Conservation (phyloP, 179 eudicot genomes). For the Patellifolia procumbens region DNA sequence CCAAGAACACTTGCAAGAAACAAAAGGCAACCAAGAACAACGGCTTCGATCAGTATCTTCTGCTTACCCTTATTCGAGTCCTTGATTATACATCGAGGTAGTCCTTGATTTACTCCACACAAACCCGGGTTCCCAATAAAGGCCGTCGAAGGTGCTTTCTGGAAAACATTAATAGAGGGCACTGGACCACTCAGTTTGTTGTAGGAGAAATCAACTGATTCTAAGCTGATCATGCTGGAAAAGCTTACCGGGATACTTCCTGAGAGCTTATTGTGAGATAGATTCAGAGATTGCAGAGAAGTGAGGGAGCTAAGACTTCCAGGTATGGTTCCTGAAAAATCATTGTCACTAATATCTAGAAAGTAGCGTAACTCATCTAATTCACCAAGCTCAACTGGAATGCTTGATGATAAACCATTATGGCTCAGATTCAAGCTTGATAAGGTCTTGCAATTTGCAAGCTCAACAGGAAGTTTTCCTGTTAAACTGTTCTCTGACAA, state of each 20-base stretch:
- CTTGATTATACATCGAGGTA: constrained; percentile 18
- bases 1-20: constrained; percentile 17
- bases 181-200: constrained; percentile 55
- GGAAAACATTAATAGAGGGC: constrained; percentile 39
- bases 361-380: constrained; percentile 32
- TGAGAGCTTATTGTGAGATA: constrained; percentile 58
- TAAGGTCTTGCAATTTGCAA: constrained; percentile 42
- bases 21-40: constrained; percentile 12
- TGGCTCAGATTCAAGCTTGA: constrained; percentile 51
- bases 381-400: constrained; percentile 49
- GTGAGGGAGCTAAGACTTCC: constrained; percentile 39
- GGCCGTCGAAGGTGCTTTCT: constrained; percentile 10
- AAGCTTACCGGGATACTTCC: constrained; percentile 53
- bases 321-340: constrained; percentile 55
- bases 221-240: constrained; percentile 47
- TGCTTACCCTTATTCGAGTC: background rate
- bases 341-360: constrained; percentile 54
- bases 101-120: constrained; percentile 39
- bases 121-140: constrained; percentile 38
- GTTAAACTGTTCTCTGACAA: constrained; percentile 45
- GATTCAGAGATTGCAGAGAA: constrained; percentile 43
- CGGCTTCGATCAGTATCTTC: constrained; percentile 10
- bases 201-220: constrained; percentile 46
- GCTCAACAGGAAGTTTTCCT: constrained; percentile 45
- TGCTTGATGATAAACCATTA: constrained; percentile 44